phyloP scores from a whole-genome alignment of 2,329 filamentous ascomycete species.

The Saccharata proteae region DNA sequence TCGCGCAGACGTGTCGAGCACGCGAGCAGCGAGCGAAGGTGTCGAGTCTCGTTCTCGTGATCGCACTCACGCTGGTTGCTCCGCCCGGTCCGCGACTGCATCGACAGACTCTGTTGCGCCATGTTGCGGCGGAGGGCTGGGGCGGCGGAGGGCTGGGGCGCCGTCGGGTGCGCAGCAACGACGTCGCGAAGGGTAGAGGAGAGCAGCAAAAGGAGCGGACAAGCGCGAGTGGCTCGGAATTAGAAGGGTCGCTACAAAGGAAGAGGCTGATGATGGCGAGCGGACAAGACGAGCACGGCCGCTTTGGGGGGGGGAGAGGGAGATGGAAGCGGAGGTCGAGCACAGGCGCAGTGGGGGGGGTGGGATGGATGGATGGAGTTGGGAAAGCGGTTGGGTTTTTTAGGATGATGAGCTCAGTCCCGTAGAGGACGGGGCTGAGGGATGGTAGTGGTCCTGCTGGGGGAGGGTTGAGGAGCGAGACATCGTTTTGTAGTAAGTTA shows the following conservation, averaged over 20 bases:
- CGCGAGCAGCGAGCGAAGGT: slow-evolving; percentile 9
- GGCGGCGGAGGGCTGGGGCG: background rate
- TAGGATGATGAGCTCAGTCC: slow-evolving; percentile 30
- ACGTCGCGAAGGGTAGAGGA: slow-evolving; percentile 6
- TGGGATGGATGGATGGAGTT: slow-evolving; percentile 4
- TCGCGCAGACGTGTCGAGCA: slow-evolving; percentile 8
- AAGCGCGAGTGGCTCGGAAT: slow-evolving; percentile 9
- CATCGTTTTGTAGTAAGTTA: slow-evolving; percentile 28
- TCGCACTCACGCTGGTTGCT: slow-evolving; percentile 65
- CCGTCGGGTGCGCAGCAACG: slow-evolving; percentile 1
- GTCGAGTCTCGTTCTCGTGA: slow-evolving; percentile 13
- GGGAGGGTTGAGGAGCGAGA: slow-evolving; percentile 24
- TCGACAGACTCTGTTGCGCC: slow-evolving; percentile 35
- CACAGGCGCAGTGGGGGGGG: slow-evolving; percentile 18
- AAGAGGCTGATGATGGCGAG: slow-evolving; percentile 9
- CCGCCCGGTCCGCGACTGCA: slow-evolving; percentile 61
- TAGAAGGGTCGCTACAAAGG: slow-evolving; percentile 6
- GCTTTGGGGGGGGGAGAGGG: slow-evolving; percentile 9
- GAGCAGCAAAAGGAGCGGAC: slow-evolving; percentile 12
- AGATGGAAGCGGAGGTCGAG: slow-evolving; percentile 8
- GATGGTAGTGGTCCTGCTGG: slow-evolving; percentile 31
- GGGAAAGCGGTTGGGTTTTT: slow-evolving; percentile 9
- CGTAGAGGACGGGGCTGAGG: slow-evolving; percentile 38
- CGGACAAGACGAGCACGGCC: slow-evolving; percentile 9
- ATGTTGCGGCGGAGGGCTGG: too few species aligned